phyloP scores from a whole-genome alignment of 441 rosid species.

The Omphalea diandra region DNA sequence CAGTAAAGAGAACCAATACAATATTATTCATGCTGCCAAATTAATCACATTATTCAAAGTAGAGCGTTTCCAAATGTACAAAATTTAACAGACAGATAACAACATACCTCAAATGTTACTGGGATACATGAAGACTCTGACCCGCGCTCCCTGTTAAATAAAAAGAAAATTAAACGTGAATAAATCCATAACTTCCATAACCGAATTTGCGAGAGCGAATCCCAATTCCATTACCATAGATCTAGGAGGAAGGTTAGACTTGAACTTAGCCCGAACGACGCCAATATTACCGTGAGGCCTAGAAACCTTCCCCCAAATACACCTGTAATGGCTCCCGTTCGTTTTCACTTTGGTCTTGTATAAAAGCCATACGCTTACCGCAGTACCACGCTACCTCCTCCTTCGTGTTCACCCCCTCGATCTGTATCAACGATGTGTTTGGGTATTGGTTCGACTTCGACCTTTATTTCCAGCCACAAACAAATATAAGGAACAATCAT shows the following conservation, averaged over 20 bases:
- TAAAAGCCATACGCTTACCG: slow-evolving; percentile 76
- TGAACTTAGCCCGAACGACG: slow-evolving; percentile 84
- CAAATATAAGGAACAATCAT: not conserved
- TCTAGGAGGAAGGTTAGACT: slow-evolving; percentile 79
- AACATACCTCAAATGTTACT: slow-evolving; percentile 78
- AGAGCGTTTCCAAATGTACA: too few species aligned
- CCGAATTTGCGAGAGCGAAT: not conserved
- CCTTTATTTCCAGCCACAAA: slow-evolving; percentile 37
- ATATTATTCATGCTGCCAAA: too few species aligned
- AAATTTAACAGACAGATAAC: too few species aligned
- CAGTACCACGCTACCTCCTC: slow-evolving; percentile 82
- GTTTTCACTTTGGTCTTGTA: slow-evolving; percentile 89
- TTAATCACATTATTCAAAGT: too few species aligned
- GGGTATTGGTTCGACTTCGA: slow-evolving; percentile 94
- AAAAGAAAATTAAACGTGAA: not conserved
- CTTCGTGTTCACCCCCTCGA: slow-evolving; percentile 87
- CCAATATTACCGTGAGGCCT: slow-evolving; percentile 95
- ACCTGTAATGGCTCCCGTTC: slow-evolving; percentile 72
- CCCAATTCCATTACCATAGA: slow-evolving; percentile 58
- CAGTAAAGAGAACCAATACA: too few species aligned
- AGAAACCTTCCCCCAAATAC: slow-evolving; percentile 87
- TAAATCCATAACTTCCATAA: not conserved
- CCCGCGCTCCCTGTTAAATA: slow-evolving; percentile 52
- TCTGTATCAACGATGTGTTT: slow-evolving; percentile 73
- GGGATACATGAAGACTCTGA: slow-evolving; percentile 88